Evolutionary conservation across 345 rosid species (phyloP), one percentile per base, ranked within the genome.

Genomic region (Lenwebbia sp.): DNA sequence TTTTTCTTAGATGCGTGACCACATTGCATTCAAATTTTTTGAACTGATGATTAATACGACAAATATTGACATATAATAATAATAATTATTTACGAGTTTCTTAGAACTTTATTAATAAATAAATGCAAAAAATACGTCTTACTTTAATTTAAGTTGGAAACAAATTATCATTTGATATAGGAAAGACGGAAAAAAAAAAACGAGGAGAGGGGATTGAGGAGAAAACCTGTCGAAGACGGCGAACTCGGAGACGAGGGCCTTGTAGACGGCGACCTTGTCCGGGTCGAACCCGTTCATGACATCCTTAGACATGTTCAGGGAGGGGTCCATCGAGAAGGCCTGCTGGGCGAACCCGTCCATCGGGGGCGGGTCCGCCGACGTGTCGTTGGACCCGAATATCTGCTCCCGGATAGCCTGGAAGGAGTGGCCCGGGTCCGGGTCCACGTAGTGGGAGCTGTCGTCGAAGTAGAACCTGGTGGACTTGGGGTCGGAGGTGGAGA

Each of bases 361-460:
- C 21, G 94, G 94, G 6, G 98, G 94, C 28, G 94, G 96, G 86
- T 93, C 87, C 53, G 86, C 83, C 1, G 94, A 88, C n/a, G 95
- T 94, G 57, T 96, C 91, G 75, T 91, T 85, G 1, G 95, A 93
- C 88, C 99, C 98, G 87, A 96, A 96, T 44, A 97, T 92, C 89
- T 97, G 99, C 87, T 97, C 96, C 85, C 96, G 87, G 60, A 94
- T 96, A 37, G 98, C 99, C 83, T 97, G 98, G 54, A 97, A 97
- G 2, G 99, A 97, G 91, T 96, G 99, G 15, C 99, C 99, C 0
- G 98, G 99, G 88, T 97, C 99, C 4, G 99, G 98, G 89, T 97
- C 99, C 19, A 96, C 97, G 88, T 88, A 95, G 78, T 94, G 94
- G 3, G 99, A 87, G 86, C 90, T 88, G 55, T 92, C 86, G 57